Percentiles rank a stretch among this genome's conserved stretches.
Conservation (phyloP, 1,139 yeast genomes). For the Kurtzmaniella quercitrusa region DNA sequence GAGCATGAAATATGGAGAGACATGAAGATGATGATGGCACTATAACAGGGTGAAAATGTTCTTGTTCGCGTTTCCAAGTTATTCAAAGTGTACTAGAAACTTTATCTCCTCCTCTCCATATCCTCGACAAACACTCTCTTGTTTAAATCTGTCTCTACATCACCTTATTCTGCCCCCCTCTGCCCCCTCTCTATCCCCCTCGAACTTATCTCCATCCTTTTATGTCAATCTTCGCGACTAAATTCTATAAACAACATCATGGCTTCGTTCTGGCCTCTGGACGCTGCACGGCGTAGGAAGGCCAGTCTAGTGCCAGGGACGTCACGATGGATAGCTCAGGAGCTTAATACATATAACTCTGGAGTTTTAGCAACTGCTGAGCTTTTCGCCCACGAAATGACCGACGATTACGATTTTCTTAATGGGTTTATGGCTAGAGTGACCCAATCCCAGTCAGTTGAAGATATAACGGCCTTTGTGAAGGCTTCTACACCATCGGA, state of each 20-base stretch:
- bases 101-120: too few relatives aligned
- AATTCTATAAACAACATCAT: conserved; percentile 9
- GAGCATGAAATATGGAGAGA: too few relatives aligned
- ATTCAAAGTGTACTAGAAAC: too few relatives aligned
- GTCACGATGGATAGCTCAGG: conserved; percentile 35
- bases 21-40: too few relatives aligned
- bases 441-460: conserved; percentile 4
- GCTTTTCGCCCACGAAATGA: conserved; percentile 15
- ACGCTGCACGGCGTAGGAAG: conserved; percentile 24
- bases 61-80: too few relatives aligned
- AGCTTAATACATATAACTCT: conserved; percentile 25
- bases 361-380: conserved; percentile 23
- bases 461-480: background rate
- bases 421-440: conserved; percentile 20
- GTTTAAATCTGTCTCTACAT: too few relatives aligned
- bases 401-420: conserved; percentile 18
- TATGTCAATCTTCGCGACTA: background rate
- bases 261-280: conserved; percentile 34
- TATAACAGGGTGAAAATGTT: too few relatives aligned
- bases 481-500: background rate
- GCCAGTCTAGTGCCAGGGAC: conserved; percentile 34
- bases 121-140: too few relatives aligned
- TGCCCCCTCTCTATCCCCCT: background rate
- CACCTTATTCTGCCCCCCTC: too few relatives aligned
- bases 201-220: background rate